phyloP scores from a whole-genome alignment of 257 asterid species.

The Handroanthus guayacan region DNA sequence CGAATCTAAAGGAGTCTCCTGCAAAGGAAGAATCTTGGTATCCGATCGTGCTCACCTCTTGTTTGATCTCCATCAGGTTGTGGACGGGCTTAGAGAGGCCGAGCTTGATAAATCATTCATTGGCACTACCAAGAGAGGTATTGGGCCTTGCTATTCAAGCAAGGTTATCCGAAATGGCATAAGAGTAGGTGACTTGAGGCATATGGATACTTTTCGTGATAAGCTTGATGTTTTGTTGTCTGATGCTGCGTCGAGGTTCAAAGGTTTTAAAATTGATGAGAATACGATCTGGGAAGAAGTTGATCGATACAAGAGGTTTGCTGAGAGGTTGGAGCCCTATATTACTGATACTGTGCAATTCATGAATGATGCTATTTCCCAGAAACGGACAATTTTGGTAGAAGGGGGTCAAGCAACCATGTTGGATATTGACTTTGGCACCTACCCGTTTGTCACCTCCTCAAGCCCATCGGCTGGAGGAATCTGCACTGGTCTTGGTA shows the following conservation, averaged over 20 bases:
- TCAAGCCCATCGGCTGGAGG: constrained; percentile 99
- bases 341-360: constrained; percentile 86
- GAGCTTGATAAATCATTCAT: constrained; percentile 92
- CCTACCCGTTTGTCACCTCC: constrained; percentile 95
- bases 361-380: constrained; percentile 78
- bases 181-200: constrained; percentile 93
- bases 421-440: constrained; percentile 95
- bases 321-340: constrained; percentile 91
- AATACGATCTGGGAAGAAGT: constrained; percentile 91
- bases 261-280: constrained; percentile 72
- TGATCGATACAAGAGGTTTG: constrained; percentile 71
- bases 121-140: constrained; percentile 96
- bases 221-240: constrained; percentile 84
- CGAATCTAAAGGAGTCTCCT: constrained; percentile 83
- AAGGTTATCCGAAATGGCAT: constrained; percentile 93
- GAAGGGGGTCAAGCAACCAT: constrained; percentile 99
- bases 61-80: constrained; percentile 89
- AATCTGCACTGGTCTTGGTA: constrained; percentile 97
- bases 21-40: constrained; percentile 85
- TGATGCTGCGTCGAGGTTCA: constrained; percentile 89
- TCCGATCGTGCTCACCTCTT: constrained; percentile 94
- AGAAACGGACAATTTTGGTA: constrained; percentile 75
- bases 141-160: constrained; percentile 96
- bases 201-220: constrained; percentile 92
- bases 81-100: constrained; percentile 90